phyloP scores from a whole-genome alignment of 148 eudicot genomes.

The Rhododendron henanense region DNA sequence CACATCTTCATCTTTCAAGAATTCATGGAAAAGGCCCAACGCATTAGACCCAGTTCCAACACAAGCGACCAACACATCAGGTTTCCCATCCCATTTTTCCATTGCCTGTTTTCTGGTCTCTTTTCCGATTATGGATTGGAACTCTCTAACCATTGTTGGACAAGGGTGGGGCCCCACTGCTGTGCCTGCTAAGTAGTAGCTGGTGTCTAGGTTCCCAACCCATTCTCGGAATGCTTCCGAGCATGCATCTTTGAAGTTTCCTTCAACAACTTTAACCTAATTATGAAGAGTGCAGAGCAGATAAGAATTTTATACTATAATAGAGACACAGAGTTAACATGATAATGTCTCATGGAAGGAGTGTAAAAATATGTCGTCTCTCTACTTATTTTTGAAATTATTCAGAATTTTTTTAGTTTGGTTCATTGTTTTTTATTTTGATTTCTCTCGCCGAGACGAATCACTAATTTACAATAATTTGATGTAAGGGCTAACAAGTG shows the following conservation, averaged over 20 bases:
- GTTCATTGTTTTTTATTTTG: too few species aligned
- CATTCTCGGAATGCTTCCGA: slow-evolving; percentile 98
- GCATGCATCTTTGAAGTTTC: slow-evolving; percentile 68
- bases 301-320: too few species aligned
- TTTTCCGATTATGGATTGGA: slow-evolving; percentile 88
- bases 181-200: slow-evolving; percentile 90
- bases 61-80: slow-evolving; percentile 88
- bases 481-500: too few species aligned
- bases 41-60: slow-evolving; percentile 99
- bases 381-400: too few species aligned
- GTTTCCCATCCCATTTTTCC: slow-evolving; percentile 97
- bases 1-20: slow-evolving; percentile 74
- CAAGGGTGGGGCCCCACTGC: slow-evolving; percentile 96
- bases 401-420: too few species aligned
- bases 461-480: too few species aligned
- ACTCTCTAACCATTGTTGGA: slow-evolving; percentile 90
- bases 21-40: slow-evolving; percentile 85
- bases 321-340: too few species aligned
- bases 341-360: too few species aligned
- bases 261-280: background rate
- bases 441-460: too few species aligned
- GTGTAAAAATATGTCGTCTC: too few species aligned
- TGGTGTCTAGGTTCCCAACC: slow-evolving; percentile 92
- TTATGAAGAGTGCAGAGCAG: too few species aligned
- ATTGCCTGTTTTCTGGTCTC: slow-evolving; percentile 85